phyloP scores from a whole-genome alignment of 495 filamentous ascomycete genomes.

The Ascodesmis nigricans region DNA sequence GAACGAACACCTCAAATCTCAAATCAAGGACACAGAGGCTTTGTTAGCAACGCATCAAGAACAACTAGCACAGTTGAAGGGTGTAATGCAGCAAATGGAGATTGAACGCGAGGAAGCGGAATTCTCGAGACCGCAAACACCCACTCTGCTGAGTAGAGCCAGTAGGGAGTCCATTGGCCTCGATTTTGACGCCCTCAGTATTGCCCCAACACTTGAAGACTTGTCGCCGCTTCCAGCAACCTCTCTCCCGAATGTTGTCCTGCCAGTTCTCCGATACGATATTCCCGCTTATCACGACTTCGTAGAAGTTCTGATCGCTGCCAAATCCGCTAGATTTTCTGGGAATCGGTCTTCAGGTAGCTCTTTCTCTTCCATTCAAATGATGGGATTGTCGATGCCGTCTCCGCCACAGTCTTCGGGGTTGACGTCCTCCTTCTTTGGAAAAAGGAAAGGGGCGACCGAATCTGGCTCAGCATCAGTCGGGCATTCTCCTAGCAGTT shows the following conservation, averaged over 20 bases:
- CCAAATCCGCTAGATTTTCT: constrained; percentile 31
- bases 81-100: constrained; percentile 75
- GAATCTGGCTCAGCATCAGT: constrained; percentile 13
- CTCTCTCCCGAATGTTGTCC: constrained; percentile 60
- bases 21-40: constrained; percentile 65
- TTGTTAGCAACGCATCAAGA: constrained; percentile 78
- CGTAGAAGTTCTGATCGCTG: constrained; percentile 44
- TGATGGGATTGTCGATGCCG: constrained; percentile 17
- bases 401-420: constrained; percentile 1
- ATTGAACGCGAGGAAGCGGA: constrained; percentile 46
- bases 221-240: constrained; percentile 59
- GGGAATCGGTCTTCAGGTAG: constrained; percentile 38
- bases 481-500: constrained; percentile 16
- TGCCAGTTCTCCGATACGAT: constrained; percentile 64
- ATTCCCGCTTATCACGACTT: constrained; percentile 68
- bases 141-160: constrained; percentile 24
- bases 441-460: neutral
- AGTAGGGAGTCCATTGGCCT: constrained; percentile 25
- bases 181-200: constrained; percentile 26
- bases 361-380: constrained; percentile 27
- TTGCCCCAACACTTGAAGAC: constrained; percentile 33
- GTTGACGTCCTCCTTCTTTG: constrained; percentile 1
- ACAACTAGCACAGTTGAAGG: constrained; percentile 75
- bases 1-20: constrained; percentile 55
- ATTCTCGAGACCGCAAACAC: constrained; percentile 42